Evolutionary conservation across 352 stramenopile genomes (phyloP), one percentile per base, ranked within the genome.

Genomic region (Globisporangium viniferum): DNA sequence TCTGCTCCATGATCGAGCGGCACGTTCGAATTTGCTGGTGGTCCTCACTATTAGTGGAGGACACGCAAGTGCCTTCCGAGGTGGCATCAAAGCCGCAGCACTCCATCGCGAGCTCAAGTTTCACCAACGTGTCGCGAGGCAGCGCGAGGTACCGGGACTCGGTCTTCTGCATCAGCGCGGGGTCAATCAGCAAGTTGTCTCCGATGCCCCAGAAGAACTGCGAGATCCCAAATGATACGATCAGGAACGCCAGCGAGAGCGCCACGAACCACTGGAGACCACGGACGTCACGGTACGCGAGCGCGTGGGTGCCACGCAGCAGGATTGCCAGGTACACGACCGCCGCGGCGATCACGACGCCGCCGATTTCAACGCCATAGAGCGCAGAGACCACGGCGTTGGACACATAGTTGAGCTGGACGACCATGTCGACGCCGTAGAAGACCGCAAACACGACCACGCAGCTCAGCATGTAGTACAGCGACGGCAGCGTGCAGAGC

Each of bases 41-140:
- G 2, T 41, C 3, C 24, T 55, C 4, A 18, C 8, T n/a, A 24
- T 33, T 41, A 24, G 10, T 14, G 8, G 24, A 22, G 8, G 63
- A 18, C 1, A 80, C 20, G 12, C 79, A 86, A 0, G 70, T 59
- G 8, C 79, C 79, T 70, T 90, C 76, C 1, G 68, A 20, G 2
- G 35, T 75, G 6, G 53, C 33, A 8, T 68, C 68, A 44, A 84
- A 86, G 15, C 81, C 81, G 22, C 81, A 90, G 51, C 81, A 90
- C 14, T 66, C 66, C 63, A 90, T 76, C 22, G 64, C 62, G 41
- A 78, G 73, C 58, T 90, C 81, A 3, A 90, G n/a, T 2, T 56
- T 27, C 10, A 85, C 46, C 14, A 81, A 55, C 5, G 33, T 64
- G 1, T 68, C 65, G 0, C 60, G 51, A 3, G 78, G 49, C 7